Conservation (phyloP, 768 basidiomycete species). For the Ramaria sp. region DNA sequence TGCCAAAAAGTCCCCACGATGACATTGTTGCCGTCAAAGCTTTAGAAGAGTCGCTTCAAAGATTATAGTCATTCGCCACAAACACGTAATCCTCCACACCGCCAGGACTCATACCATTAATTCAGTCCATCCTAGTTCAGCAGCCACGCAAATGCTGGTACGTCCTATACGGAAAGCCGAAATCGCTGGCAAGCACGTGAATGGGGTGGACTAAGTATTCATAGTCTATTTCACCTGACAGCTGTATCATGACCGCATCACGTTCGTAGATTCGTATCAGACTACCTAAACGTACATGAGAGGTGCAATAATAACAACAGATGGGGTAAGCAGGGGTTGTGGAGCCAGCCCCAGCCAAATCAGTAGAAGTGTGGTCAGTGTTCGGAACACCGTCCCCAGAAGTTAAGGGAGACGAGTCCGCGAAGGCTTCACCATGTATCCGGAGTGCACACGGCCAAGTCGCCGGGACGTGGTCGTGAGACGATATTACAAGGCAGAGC, state of each 20-base stretch:
- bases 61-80: background rate
- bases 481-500: background rate
- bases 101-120: background rate
- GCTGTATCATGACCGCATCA: background rate
- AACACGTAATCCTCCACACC: background rate
- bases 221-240: too few relatives aligned
- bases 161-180: background rate
- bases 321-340: background rate
- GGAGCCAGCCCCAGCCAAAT: background rate
- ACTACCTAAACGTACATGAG: constrained; percentile 5
- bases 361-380: background rate
- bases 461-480: constrained; percentile 1
- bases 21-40: background rate
- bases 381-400: too few relatives aligned
- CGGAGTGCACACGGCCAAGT: background rate
- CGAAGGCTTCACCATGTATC: background rate
- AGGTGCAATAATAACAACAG: constrained; percentile 4
- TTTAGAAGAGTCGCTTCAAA: background rate
- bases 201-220: too few relatives aligned
- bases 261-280: constrained; percentile 1
- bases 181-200: too few relatives aligned
- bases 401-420: too few relatives aligned
- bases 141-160: too few relatives aligned
- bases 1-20: background rate
- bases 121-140: background rate